Percentiles rank a stretch among this genome's conserved stretches.
These are phyloP conservation scores for Apiotrichum mycotoxinovorans DNA, from an alignment of 1,284 basidiomycete genomes.

Conservation along the genomic window DNA sequence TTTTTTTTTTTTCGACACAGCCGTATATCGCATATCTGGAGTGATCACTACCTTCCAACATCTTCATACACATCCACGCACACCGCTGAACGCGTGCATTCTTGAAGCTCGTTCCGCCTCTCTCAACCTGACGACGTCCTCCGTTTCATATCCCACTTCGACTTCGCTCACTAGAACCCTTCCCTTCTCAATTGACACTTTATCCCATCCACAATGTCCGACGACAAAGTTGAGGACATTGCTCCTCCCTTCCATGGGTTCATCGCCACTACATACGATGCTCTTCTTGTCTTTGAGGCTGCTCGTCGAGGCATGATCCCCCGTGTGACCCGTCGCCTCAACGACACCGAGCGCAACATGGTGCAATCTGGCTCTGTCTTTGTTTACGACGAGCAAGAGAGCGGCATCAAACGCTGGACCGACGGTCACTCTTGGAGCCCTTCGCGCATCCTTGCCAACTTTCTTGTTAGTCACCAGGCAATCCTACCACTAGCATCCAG, in stretches of 20 bases:
- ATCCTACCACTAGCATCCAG: background rate
- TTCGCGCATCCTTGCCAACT: slow-evolving; percentile 73
- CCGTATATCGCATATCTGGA: no score
- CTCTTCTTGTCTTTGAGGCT: slow-evolving; percentile 91
- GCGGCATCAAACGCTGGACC: slow-evolving; percentile 97
- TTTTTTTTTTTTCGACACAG: no score
- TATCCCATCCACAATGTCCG: slow-evolving; percentile 9
- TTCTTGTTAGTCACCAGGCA: slow-evolving; percentile 66
- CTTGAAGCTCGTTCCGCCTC: background rate
- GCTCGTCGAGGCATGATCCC: slow-evolving; percentile 85
- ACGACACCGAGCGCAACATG: slow-evolving; percentile 87
- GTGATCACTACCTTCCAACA: no score
- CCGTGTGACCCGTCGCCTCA: slow-evolving; percentile 86
- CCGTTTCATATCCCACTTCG: background rate
- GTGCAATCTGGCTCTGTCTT: slow-evolving; percentile 93
- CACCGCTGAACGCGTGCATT: background rate
- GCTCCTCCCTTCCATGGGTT: slow-evolving; percentile 80
- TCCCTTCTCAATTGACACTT: background rate
- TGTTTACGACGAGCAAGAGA: slow-evolving; percentile 96
- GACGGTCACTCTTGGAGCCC: slow-evolving; percentile 88
- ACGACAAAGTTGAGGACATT: slow-evolving; percentile 22
- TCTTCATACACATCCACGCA: no score
- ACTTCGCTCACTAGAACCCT: background rate
- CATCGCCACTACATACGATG: slow-evolving; percentile 93
- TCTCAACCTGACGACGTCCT: background rate